Base-by-base conservation (phyloP, 2,329 filamentous ascomycete species). In the Dendryphion nanum region DNA sequence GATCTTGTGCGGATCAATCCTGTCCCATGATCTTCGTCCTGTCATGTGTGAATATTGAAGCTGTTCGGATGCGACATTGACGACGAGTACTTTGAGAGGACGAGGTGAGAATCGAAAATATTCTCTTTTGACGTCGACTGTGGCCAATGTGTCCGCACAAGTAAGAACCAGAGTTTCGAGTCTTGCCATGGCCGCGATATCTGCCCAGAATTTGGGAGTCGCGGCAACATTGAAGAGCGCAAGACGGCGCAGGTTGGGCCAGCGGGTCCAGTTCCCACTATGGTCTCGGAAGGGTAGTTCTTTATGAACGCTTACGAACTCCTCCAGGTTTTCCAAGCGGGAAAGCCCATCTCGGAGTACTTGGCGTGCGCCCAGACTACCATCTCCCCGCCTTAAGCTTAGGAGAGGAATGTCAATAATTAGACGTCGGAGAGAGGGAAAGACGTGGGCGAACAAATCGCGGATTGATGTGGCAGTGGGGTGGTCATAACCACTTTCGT, bases 331-430 rank as follows among this genome's bases (percentile, higher is more conserved):
- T 26, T 63, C 55, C 0, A 77, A 64, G 31, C 63, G 52, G 45
- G 61, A 51, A 39, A 77, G 74, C 0, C 71, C 74, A n/a, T 70
- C 62, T 8, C 67, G 65, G 6, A 77, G 63, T 4, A 65, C 67
- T 18, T 53, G 60, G 26, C 65, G 60, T 30, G 54, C 55, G 14
- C 38, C 48, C 0, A 69, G 50, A 40, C 68, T 64, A 38, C 76
- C 72, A 19, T 73, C 63, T 17, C 66, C 59, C 2, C 64, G 66
- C 18, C 69, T 64, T 13, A 75, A 55, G 36, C 59, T 71, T 16
- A 67, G 59, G 31, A 76, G 68, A 5, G 74, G 73, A 46, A 77
- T 74, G 40, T 73, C 63, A 29, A 77, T 64, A 32, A 76, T 62
- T 5, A 78, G 63, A 15, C 70, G 68, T 30, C 55, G 63, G 30